Evolutionary conservation across 352 stramenopile species (phyloP).

Genomic region (Pythium sukuiense): DNA sequence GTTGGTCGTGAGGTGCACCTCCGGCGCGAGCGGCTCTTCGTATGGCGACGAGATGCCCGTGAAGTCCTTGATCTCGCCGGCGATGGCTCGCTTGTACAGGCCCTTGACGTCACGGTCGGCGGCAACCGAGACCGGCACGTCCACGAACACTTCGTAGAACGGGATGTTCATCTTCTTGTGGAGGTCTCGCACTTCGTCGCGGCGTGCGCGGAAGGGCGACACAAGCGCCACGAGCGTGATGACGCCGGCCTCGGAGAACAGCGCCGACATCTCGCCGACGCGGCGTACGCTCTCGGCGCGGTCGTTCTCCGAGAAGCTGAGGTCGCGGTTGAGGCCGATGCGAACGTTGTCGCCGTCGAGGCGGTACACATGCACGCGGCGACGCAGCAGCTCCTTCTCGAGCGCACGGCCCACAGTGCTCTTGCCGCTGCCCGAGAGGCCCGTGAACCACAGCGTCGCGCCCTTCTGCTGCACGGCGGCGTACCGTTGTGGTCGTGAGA

Average conservation of each 20-base stretch:
- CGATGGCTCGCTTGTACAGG: slow-evolving; percentile 91
- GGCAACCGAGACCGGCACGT: slow-evolving; percentile 96
- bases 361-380: slow-evolving; percentile 96
- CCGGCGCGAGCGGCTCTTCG: slow-evolving; percentile 91
- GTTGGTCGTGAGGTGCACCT: slow-evolving; percentile 95
- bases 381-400: slow-evolving; percentile 93
- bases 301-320: slow-evolving; percentile 95
- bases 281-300: slow-evolving; percentile 96
- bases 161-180: slow-evolving; percentile 92
- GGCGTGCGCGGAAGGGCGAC: slow-evolving; percentile 92
- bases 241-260: slow-evolving; percentile 96
- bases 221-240: slow-evolving; percentile 98
- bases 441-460: slow-evolving; percentile 98
- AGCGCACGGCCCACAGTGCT: slow-evolving; percentile 96
- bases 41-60: slow-evolving; percentile 99
- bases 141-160: slow-evolving; percentile 99
- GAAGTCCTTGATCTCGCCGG: slow-evolving; percentile 98
- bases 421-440: slow-evolving; percentile 97
- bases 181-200: slow-evolving; percentile 93
- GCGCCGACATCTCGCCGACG: slow-evolving; percentile 95
- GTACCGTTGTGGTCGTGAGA: slow-evolving; percentile 63
- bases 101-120: slow-evolving; percentile 97
- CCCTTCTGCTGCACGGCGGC: slow-evolving; percentile 93
- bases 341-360: slow-evolving; percentile 98
- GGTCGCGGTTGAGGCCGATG: slow-evolving; percentile 97